phyloP scores from a whole-genome alignment of 495 filamentous ascomycete species.

The Clohesyomyces aquaticus region DNA sequence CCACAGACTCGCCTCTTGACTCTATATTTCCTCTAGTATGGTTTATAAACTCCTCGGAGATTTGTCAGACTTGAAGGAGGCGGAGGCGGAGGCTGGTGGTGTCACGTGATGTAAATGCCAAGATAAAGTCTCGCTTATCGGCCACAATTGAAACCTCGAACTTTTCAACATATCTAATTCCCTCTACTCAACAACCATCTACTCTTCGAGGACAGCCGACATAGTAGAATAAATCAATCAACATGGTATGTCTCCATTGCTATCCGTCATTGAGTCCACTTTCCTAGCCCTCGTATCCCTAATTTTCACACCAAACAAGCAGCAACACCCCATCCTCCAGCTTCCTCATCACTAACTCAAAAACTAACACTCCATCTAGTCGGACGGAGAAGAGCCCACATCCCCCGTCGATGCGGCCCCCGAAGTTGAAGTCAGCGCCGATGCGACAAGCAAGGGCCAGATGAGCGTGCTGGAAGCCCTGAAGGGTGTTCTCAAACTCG shows the following conservation, averaged over 20 bases:
- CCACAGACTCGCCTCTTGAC: no score
- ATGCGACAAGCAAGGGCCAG: conserved; percentile 79
- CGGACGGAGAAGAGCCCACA: conserved; percentile 86
- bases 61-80: no score
- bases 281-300: no score
- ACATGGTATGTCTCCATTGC: conserved; percentile 46
- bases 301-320: no score
- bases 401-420: conserved; percentile 62
- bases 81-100: no score
- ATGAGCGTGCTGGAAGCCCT: conserved; percentile 98
- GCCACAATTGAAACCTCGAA: conserved; percentile 1
- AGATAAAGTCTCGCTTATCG: background rate
- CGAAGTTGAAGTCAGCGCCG: conserved; percentile 86
- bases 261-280: background rate
- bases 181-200: conserved; percentile 37
- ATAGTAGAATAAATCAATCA: conserved; percentile 46
- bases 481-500: conserved; percentile 95
- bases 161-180: background rate
- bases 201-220: conserved; percentile 40
- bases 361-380: conserved; percentile 50
- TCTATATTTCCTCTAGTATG: no score
- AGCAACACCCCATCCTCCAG: background rate
- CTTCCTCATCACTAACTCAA: background rate
- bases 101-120: no score
- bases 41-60: no score